phyloP scores from a whole-genome alignment of 2,329 filamentous ascomycete genomes.

The Cytospora chrysosperma region DNA sequence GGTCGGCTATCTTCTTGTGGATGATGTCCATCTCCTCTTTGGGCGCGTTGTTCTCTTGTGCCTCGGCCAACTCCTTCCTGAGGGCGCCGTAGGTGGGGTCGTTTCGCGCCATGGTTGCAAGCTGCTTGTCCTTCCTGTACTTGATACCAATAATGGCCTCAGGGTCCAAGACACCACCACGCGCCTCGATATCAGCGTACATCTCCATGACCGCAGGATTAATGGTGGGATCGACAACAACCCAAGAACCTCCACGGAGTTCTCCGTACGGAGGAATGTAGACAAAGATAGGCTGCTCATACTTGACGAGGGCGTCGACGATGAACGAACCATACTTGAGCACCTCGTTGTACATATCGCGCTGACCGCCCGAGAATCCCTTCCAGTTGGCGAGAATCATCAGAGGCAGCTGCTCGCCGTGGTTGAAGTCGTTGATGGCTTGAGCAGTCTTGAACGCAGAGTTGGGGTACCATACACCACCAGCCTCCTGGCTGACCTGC shows the following conservation, averaged over 20 bases:
- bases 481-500: slow-evolving; percentile 89
- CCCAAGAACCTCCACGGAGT: slow-evolving; percentile 98
- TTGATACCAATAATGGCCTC: slow-evolving; percentile 99
- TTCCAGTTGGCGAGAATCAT: slow-evolving; percentile 99
- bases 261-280: slow-evolving; percentile 98
- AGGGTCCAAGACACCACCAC: slow-evolving; percentile 95
- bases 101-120: slow-evolving; percentile 94
- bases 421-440: slow-evolving; percentile 98
- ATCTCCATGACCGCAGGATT: slow-evolving; percentile 98
- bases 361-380: slow-evolving; percentile 99
- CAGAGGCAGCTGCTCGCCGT: slow-evolving; percentile 93
- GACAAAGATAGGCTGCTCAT: slow-evolving; percentile 97
- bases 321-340: slow-evolving; percentile 99
- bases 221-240: slow-evolving; percentile 98
- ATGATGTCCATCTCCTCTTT: slow-evolving; percentile 74
- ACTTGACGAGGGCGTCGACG: slow-evolving; percentile 96
- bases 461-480: slow-evolving; percentile 99
- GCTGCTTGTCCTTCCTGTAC: slow-evolving; percentile 94
- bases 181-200: slow-evolving; percentile 94
- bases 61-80: slow-evolving; percentile 67
- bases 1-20: slow-evolving; percentile 79
- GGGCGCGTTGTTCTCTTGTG: slow-evolving; percentile 60
- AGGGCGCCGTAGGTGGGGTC: slow-evolving; percentile 81
- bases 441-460: slow-evolving; percentile 99
- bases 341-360: slow-evolving; percentile 99